Evolutionary conservation across 768 basidiomycete species (phyloP).

Genomic region (Lactarius sanguifluus): DNA sequence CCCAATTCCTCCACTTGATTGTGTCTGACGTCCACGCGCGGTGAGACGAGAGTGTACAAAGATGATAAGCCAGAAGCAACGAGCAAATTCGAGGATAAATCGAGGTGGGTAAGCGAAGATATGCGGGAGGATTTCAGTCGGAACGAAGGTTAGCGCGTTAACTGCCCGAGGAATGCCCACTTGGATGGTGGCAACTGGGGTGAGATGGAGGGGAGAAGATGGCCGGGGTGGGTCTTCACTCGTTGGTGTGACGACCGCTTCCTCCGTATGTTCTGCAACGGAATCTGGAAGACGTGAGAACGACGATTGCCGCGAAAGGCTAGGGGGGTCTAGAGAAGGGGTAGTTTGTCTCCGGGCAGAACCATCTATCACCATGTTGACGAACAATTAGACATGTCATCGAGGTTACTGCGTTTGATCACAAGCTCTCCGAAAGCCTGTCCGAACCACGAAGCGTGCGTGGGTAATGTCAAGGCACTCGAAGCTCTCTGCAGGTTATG

Average conservation of each 20-base stretch:
- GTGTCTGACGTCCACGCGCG: constrained; percentile 57
- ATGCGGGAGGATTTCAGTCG: constrained; percentile 71
- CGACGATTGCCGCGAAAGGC: constrained; percentile 43
- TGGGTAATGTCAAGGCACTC: too few relatives aligned
- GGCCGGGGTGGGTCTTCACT: constrained; percentile 28
- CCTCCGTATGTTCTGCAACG: constrained; percentile 53
- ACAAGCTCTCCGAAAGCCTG: too few relatives aligned
- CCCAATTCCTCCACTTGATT: constrained; percentile 80
- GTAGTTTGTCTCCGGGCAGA: too few relatives aligned
- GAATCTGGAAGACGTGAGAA: constrained; percentile 56
- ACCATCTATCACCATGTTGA: too few relatives aligned
- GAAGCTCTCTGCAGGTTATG: too few relatives aligned
- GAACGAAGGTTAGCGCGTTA: constrained; percentile 78
- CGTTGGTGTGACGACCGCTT: constrained; percentile 27
- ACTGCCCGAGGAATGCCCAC: constrained; percentile 80
- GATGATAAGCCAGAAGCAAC: too few relatives aligned
- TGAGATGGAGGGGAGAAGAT: constrained; percentile 28
- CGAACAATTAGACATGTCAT: too few relatives aligned
- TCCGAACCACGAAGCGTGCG: too few relatives aligned
- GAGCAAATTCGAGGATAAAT: too few relatives aligned
- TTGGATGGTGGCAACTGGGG: constrained; percentile 56
- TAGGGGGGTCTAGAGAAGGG: constrained; percentile 36
- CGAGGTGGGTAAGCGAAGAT: too few relatives aligned
- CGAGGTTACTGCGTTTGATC: too few relatives aligned
- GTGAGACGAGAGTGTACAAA: too few relatives aligned